These are phyloP conservation scores for Coix lacrymajobi DNA, from an alignment of 176 grass and related monocot species.

Conservation along the genomic window DNA sequence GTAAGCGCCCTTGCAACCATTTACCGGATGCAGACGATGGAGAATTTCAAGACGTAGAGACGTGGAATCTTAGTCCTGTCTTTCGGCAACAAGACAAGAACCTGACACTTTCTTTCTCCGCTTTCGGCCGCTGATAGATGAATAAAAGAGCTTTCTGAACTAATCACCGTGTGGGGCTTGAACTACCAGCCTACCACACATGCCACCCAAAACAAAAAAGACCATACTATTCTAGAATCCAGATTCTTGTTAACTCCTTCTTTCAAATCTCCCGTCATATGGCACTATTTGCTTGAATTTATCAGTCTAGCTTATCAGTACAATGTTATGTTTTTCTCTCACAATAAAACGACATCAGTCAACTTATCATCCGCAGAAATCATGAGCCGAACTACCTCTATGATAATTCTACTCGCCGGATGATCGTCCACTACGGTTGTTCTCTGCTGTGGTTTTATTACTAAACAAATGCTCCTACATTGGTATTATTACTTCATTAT, in stretches of 20 bases:
- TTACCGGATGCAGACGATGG: not conserved
- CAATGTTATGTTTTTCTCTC: too few relatives aligned
- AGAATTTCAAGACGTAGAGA: not conserved
- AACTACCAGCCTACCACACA: not conserved
- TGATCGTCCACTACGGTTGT: not conserved
- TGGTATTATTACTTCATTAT: not conserved
- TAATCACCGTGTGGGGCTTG: slow-evolving; percentile 10
- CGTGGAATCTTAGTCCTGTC: not conserved
- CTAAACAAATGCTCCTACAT: not conserved
- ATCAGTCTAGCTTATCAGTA: too few relatives aligned
- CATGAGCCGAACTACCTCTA: too few relatives aligned
- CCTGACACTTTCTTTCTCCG: not conserved
- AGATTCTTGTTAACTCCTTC: not conserved
- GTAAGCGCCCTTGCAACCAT: not conserved
- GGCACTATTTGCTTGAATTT: too few relatives aligned
- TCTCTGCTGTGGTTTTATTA: not conserved
- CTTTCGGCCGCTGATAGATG: slow-evolving; percentile 32
- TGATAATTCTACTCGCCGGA: not conserved
- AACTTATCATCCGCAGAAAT: too few relatives aligned
- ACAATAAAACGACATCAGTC: too few relatives aligned
- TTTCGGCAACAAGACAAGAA: slow-evolving; percentile 3
- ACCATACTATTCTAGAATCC: not conserved
- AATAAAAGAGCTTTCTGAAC: slow-evolving; percentile 25
- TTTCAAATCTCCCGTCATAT: too few relatives aligned
- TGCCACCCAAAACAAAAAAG: not conserved